Base-by-base conservation (phyloP, 2,329 filamentous ascomycete genomes). In the Fusarium robinianum region DNA sequence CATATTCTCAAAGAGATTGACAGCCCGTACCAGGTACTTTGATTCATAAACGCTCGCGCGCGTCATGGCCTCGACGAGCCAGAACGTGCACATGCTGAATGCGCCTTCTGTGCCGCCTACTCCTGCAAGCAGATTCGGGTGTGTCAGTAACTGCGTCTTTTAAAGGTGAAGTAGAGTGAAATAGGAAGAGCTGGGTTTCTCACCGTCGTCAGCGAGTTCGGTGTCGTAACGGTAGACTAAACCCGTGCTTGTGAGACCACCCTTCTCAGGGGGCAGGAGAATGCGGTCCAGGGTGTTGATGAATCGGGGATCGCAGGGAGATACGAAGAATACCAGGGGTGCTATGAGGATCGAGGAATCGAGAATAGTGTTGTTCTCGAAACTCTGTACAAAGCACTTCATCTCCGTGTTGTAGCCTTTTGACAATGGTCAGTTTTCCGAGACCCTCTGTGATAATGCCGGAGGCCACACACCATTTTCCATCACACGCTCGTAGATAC, bases 71-170 rank as follows among this genome's bases (percentile, higher is more conserved):
- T 90, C 87, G 9, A 90, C 85, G 1, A 90, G 79, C 87, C 87
- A 90, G 64, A 90, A 90, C 1, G 86, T 90, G 62, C 86, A 89
- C 85, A 90, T 90, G 60, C 79, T 83, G 63, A 90, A 90, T 14
- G 86, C 85, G 15, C 87, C 87, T 67, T 90, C 87, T 37, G 78
- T 75, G 12, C 87, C 87, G 24, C 85, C 85, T 7, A 90, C 84
- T 19, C 85, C 84, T 86, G 53, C 27, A 44, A 16, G 17, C 32
- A 11, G 8, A 27, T 29, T 30, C 21, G 21, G 5, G 9, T 15
- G 12, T 10, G 27, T 58, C 26, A 60, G 42, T 19, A 15, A 25
- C 14, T 27, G 17, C 7, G 8, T n/a, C 26, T 24, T 24, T 14
- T 8, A 3, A 26, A 15, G 11, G 16, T 9, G 12, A 10, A n/a